Evolutionary conservation across 495 filamentous ascomycete genomes (phyloP).

Genomic region (Penicillium cosmopolitanum): DNA sequence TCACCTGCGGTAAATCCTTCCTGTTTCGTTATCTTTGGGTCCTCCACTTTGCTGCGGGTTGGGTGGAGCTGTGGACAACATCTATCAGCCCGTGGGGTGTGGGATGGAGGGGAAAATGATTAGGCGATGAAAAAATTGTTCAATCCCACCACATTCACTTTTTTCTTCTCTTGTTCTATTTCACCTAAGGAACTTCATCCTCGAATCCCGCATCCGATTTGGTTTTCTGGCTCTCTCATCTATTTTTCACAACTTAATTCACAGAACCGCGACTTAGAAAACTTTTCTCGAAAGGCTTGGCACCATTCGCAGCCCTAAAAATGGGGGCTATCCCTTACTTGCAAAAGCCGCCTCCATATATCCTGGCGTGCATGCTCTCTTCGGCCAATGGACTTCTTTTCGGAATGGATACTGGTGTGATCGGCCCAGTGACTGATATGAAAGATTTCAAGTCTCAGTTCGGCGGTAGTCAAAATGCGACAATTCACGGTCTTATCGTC

Average conservation of each 20-base stretch:
- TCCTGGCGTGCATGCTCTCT: constrained; percentile 29
- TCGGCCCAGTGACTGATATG: constrained; percentile 67
- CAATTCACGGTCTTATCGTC: constrained; percentile 62
- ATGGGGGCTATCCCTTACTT: constrained; percentile 1
- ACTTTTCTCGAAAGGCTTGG: background rate
- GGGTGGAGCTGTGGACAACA: background rate
- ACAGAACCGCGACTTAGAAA: background rate
- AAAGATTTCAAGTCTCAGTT: constrained; percentile 52
- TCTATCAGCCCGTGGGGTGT: constrained; percentile 3
- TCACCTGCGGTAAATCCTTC: background rate
- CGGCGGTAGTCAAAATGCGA: constrained; percentile 55
- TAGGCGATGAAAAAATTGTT: constrained; percentile 8
- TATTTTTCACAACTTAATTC: background rate
- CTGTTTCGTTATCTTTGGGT: background rate
- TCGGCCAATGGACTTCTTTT: constrained; percentile 29
- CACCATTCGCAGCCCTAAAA: background rate
- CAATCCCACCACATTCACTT: background rate
- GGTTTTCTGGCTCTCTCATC: background rate
- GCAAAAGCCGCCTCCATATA: constrained; percentile 21
- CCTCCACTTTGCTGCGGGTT: constrained; percentile 1
- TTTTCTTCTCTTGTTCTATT: background rate
- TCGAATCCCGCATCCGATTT: background rate
- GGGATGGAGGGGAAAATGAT: constrained; percentile 6
- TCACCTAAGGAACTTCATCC: background rate
- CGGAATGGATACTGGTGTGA: constrained; percentile 63